These are phyloP conservation scores for Leccinum insolens DNA, from an alignment of 1,284 basidiomycete species.

Conservation along the genomic window DNA sequence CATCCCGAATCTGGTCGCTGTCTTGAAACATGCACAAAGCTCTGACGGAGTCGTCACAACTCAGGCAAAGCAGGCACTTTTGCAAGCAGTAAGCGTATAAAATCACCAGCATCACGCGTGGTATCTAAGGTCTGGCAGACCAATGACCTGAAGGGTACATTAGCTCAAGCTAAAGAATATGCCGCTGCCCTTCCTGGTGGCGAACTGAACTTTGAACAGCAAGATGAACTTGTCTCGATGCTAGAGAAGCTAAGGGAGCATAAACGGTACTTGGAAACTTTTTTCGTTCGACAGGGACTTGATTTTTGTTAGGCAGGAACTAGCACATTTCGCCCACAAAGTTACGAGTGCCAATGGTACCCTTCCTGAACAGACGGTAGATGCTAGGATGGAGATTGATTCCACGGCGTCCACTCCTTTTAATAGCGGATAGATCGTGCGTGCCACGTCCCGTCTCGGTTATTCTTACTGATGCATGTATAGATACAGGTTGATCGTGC, in stretches of 20 bases:
- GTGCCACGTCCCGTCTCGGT: neutral
- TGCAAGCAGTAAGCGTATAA: conserved; percentile 52
- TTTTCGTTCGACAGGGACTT: neutral
- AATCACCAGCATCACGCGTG: neutral
- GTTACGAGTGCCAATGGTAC: conserved; percentile 22
- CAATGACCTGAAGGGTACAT: conserved; percentile 60
- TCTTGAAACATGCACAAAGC: conserved; percentile 58
- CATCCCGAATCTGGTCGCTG: conserved; percentile 51
- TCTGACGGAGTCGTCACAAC: conserved; percentile 52
- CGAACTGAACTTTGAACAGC: conserved; percentile 62
- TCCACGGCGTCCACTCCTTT: conserved; percentile 56
- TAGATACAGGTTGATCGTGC: too few species aligned
- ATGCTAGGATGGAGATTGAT: conserved; percentile 51
- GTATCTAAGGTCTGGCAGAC: conserved; percentile 44
- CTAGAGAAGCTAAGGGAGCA: conserved; percentile 57
- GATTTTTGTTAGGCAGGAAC: conserved; percentile 38
- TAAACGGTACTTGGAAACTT: conserved; percentile 50
- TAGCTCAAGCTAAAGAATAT: conserved; percentile 59
- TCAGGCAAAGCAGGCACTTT: conserved; percentile 61
- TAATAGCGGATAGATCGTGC: conserved; percentile 1
- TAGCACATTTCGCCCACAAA: conserved; percentile 43
- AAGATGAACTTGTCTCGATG: conserved; percentile 67
- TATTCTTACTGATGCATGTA: too few species aligned
- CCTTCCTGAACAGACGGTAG: conserved; percentile 6
- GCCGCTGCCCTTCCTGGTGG: conserved; percentile 63